Evolutionary conservation across 2,329 filamentous ascomycete species (phyloP).

Genomic region (Aspergillus tubingensis): DNA sequence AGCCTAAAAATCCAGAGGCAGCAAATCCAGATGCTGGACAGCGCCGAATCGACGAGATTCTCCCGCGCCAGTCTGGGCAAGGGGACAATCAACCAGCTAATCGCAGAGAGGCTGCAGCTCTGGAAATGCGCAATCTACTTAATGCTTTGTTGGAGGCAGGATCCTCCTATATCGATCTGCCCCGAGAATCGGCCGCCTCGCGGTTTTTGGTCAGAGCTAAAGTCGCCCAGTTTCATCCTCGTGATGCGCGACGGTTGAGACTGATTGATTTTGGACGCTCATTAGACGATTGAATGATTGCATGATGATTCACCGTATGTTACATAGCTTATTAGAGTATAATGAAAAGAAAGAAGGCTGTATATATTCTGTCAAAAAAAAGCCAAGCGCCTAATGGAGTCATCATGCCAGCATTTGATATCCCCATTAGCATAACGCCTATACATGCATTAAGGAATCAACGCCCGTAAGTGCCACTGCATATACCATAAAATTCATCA

Average conservation of each 20-base stretch:
- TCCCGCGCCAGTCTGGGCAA: conserved; percentile 39
- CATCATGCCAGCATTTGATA: conserved; percentile 13
- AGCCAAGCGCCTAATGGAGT: conserved; percentile 4
- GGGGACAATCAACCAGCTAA: conserved; percentile 34
- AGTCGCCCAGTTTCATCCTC: conserved; percentile 58
- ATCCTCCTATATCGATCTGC: conserved; percentile 51
- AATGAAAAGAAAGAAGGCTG: not conserved
- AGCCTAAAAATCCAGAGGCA: conserved; percentile 33
- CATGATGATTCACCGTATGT: not conserved
- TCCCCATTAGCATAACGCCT: conserved; percentile 16
- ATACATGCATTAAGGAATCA: conserved; percentile 20
- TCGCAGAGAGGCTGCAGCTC: conserved; percentile 52
- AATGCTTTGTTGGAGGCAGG: conserved; percentile 49
- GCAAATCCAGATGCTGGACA: conserved; percentile 42
- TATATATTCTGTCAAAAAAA: conserved; percentile 15
- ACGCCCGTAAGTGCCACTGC: not conserved
- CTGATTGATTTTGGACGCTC: conserved; percentile 56
- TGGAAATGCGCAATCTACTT: conserved; percentile 51
- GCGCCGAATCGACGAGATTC: conserved; percentile 54
- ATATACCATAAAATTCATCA: conserved; percentile 17
- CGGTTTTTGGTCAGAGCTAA: conserved; percentile 58
- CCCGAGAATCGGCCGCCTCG: conserved; percentile 54
- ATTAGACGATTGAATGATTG: conserved; percentile 29
- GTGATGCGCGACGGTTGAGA: conserved; percentile 54
- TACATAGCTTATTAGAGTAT: not conserved